phyloP scores from a whole-genome alignment of 345 rosid genomes.

The Moringa oleifera region DNA sequence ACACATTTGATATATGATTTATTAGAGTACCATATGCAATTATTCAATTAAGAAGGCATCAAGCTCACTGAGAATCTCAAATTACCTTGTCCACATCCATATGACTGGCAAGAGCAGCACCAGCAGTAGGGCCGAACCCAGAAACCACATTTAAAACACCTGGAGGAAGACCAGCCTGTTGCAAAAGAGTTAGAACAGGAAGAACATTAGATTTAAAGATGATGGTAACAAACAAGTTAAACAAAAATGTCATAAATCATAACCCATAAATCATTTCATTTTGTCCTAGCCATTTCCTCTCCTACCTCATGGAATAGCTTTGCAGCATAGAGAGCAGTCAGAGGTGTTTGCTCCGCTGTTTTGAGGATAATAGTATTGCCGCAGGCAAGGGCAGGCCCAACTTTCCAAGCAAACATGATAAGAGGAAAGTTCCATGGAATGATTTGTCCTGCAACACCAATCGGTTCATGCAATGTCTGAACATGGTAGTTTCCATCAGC shows the following conservation, averaged over 20 bases:
- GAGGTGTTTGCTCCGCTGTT: constrained; percentile 61
- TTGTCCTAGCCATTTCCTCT: not conserved
- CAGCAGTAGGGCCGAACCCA: constrained; percentile 82
- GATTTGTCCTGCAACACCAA: constrained; percentile 65
- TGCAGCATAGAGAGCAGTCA: constrained; percentile 48
- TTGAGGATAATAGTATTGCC: constrained; percentile 60
- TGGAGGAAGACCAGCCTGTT: constrained; percentile 89
- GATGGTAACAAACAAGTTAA: not conserved
- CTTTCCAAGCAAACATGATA: constrained; percentile 64
- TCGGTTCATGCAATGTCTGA: constrained; percentile 59
- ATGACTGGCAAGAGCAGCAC: constrained; percentile 82
- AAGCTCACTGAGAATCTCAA: not conserved
- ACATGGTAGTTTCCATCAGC: constrained; percentile 59
- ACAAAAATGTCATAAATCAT: not conserved
- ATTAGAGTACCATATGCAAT: no score
- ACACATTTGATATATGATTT: no score
- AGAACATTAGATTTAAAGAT: not conserved
- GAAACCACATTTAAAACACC: constrained; percentile 88
- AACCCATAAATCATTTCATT: not conserved
- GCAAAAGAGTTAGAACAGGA: constrained; percentile 6
- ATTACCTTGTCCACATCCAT: constrained; percentile 97
- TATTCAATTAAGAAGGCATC: not conserved
- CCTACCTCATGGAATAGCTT: constrained; percentile 45
- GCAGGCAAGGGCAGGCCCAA: constrained; percentile 59
- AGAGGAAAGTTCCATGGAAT: constrained; percentile 71